A percentile compares a stretch with the other conserved stretches of the same genome.
phyloP scores from a whole-genome alignment of 345 rosid genomes.

The Pugionium dolabratum region DNA sequence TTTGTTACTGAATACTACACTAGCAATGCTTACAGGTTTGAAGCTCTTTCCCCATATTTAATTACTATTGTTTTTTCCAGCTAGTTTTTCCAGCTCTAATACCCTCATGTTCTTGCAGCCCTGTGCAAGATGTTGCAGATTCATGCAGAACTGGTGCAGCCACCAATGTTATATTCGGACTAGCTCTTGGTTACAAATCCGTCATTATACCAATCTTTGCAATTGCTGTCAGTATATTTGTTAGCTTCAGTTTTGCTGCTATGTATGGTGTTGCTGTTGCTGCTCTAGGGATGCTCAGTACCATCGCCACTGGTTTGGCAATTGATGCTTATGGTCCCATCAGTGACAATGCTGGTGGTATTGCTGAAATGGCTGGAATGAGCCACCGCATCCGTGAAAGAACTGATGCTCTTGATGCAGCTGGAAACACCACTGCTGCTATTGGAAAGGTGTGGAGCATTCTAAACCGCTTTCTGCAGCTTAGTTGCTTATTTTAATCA shows the following conservation, averaged over 20 bases:
- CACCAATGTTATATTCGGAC: slow-evolving; percentile 82
- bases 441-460: slow-evolving; percentile 56
- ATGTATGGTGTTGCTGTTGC: slow-evolving; percentile 90
- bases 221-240: slow-evolving; percentile 67
- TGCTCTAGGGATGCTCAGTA: slow-evolving; percentile 80
- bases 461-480: not conserved
- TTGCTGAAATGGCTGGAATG: slow-evolving; percentile 90
- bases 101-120: slow-evolving; percentile 50
- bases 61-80: not conserved
- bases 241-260: slow-evolving; percentile 78
- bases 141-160: slow-evolving; percentile 94
- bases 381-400: slow-evolving; percentile 73
- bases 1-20: slow-evolving; percentile 71
- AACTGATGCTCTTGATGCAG: slow-evolving; percentile 78
- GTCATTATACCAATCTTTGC: slow-evolving; percentile 83
- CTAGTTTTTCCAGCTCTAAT: not conserved
- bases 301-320: slow-evolving; percentile 78
- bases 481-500: not conserved
- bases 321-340: slow-evolving; percentile 84
- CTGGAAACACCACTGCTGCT: slow-evolving; percentile 80
- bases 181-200: slow-evolving; percentile 87
- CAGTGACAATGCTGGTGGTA: slow-evolving; percentile 82
- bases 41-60: not conserved
- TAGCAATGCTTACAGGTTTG: slow-evolving; percentile 73
- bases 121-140: slow-evolving; percentile 98